phyloP scores from a whole-genome alignment of 140 eudicot genomes.

The Bidens hawaiensis region DNA sequence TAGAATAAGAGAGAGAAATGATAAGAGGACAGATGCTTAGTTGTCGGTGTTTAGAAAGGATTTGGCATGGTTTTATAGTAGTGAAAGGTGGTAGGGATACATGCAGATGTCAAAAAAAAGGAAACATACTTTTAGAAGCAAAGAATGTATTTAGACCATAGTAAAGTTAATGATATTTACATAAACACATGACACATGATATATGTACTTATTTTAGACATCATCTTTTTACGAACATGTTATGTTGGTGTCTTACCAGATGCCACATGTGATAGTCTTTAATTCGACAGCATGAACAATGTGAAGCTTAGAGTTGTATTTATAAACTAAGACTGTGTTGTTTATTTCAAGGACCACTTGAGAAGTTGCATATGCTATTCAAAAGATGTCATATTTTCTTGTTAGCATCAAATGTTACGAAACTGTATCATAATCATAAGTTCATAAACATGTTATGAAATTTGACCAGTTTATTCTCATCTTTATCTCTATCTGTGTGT shows the following conservation, averaged over 20 bases:
- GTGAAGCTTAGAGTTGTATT: constrained; percentile 19
- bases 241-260: constrained; percentile 21
- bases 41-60: constrained; percentile 24
- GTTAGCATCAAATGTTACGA: constrained; percentile 19
- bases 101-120: constrained; percentile 17
- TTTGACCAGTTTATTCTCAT: neutral
- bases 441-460: too few species aligned
- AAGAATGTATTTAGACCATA: constrained; percentile 22
- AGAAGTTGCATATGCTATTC: constrained; percentile 16
- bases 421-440: constrained; percentile 1
- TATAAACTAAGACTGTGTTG: constrained; percentile 14
- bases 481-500: neutral
- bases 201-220: constrained; percentile 8
- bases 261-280: constrained; percentile 23
- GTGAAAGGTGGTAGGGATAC: constrained; percentile 32
- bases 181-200: constrained; percentile 13
- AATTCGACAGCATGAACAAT: constrained; percentile 21
- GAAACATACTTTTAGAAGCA: constrained; percentile 21
- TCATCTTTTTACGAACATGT: constrained; percentile 16
- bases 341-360: constrained; percentile 33
- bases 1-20: constrained; percentile 17
- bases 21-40: constrained; percentile 19
- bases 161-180: constrained; percentile 16
- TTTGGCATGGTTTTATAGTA: constrained; percentile 40
- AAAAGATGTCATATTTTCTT: constrained; percentile 35